Base-by-base conservation (phyloP, 331 rosid genomes). In the Rosa hybrid region DNA sequence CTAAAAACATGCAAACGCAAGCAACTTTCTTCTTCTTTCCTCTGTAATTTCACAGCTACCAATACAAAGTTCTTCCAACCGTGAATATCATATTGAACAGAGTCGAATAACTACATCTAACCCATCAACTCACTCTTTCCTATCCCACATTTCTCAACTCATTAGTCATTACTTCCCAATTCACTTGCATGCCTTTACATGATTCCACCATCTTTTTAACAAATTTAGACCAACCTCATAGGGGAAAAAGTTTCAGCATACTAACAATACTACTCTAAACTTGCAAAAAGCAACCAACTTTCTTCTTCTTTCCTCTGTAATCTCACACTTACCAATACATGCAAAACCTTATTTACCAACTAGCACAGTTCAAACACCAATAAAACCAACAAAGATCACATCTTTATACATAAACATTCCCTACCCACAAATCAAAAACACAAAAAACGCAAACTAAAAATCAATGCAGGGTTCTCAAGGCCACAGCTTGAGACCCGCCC, bases 401-500 rank as follows among this genome's bases (percentile, higher is more conserved):
- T 5, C 16, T 25, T 62, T 25, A 23, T 12, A 14, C 70, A 64
- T 14, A 30, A 30, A 25, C 39, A 25, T 62, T 62, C 68, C 39
- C 68, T 12, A 23, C 25, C 17, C 68, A 60, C 68, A 23, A 12
- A 10, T 63, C 20, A 59, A 7, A 42, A 59, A 27, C 12, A 71
- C 16, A 72, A 72, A 27, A 34, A 34, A 54, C 60, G 17, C 12
- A 56, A 56, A 8, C 23, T 8, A 2, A 9, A 46, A 77, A 10
- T 18, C 39, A 30, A 63, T 27, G 72, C 72, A 46, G 13, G 62
- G 50, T 49, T 53, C 4, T 3, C 8, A 30, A 17, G 11, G 5
- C 80, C 62, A 45, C 27, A 63, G 46, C 72, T 63, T 34, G 62
- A 76, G 62, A 30, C n/a, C 59, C 71, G 25, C 39, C 39, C 60